Conservation (phyloP, 139 green algal genomes). For the Micractinium conductrix region DNA sequence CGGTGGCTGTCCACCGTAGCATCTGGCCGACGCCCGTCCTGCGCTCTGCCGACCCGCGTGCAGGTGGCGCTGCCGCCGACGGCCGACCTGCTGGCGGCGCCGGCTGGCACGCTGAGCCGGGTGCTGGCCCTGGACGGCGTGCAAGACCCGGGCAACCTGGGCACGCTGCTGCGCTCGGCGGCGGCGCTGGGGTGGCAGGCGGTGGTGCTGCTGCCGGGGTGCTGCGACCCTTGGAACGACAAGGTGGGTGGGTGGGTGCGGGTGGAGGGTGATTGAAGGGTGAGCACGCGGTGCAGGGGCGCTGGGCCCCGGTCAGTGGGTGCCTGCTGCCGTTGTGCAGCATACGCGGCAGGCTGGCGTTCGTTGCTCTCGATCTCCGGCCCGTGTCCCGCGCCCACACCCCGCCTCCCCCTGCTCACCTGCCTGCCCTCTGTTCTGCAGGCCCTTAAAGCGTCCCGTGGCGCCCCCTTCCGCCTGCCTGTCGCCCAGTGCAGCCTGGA, state of each 20-base stretch:
- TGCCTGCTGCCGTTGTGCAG: no score
- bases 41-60: no score
- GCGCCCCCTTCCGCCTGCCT: slow-evolving; percentile 58
- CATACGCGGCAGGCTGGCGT: no score
- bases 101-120: slow-evolving; percentile 34
- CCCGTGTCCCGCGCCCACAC: no score
- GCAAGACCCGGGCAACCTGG: slow-evolving; percentile 12
- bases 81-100: slow-evolving; percentile 33
- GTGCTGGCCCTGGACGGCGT: slow-evolving; percentile 63
- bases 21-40: no score
- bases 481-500: slow-evolving; percentile 36
- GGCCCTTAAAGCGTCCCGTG: slow-evolving; percentile 30
- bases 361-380: no score
- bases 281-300: neutral
- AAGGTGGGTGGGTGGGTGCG: slow-evolving; percentile 47
- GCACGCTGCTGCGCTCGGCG: slow-evolving; percentile 66
- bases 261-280: neutral
- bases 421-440: neutral
- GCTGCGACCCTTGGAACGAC: slow-evolving; percentile 83
- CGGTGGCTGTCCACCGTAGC: no score
- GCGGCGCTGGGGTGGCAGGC: slow-evolving; percentile 81
- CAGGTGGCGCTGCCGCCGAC: slow-evolving; percentile 46
- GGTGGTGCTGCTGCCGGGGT: slow-evolving; percentile 79
- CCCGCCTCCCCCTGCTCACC: no score
- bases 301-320: no score